Evolutionary conservation across 176 grass and related monocot species (phyloP).

Genomic region (Ensete glaucum): DNA sequence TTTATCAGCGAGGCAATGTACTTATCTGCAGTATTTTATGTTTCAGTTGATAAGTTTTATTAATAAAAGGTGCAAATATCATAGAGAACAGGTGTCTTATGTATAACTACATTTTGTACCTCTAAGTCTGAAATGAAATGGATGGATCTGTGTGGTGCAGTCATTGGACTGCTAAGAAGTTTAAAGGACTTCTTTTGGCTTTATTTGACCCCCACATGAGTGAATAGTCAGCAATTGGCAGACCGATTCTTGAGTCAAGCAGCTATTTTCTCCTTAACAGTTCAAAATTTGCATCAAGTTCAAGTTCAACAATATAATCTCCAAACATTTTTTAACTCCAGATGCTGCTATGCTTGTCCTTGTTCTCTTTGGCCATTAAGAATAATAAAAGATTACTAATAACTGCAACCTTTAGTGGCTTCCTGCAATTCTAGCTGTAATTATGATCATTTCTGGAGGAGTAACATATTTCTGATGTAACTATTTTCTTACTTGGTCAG

Average conservation of each 20-base stretch:
- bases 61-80: not conserved
- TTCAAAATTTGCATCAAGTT: too few species aligned
- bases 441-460: not conserved
- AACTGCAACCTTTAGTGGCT: not conserved
- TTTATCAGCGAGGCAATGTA: not conserved
- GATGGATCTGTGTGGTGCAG: too few species aligned
- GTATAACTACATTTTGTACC: too few species aligned
- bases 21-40: not conserved
- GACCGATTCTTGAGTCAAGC: too few species aligned
- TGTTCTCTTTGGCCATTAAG: not conserved
- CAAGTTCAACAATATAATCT: too few species aligned
- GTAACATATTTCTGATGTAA: not conserved
- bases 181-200: too few species aligned
- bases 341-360: not conserved
- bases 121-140: not conserved
- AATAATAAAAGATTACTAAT: not conserved
- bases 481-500: constrained; percentile 19
- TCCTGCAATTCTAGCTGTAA: not conserved
- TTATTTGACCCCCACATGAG: too few species aligned
- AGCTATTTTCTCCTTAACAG: too few species aligned
- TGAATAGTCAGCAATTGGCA: too few species aligned
- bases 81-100: not conserved
- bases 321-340: too few species aligned
- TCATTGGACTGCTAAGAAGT: too few species aligned
- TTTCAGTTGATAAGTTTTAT: not conserved